Evolutionary conservation across 495 filamentous ascomycete species (phyloP).

Genomic region (Hyphodiscus hymeniophilus): DNA sequence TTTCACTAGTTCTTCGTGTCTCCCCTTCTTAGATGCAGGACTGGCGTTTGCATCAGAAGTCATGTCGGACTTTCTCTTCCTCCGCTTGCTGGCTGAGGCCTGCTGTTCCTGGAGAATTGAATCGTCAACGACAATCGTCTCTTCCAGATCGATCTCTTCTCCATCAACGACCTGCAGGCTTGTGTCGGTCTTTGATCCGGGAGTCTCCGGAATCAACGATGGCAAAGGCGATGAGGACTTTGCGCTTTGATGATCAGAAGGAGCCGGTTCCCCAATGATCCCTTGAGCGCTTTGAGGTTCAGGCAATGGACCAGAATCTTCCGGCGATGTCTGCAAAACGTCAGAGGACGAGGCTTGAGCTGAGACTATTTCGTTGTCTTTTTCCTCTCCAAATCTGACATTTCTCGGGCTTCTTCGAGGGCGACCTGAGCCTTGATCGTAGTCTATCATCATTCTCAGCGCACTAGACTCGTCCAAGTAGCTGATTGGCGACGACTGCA

Average conservation of each 20-base stretch:
- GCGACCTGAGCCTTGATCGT: constrained; percentile 23
- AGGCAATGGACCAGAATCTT: background rate
- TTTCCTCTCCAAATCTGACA: constrained; percentile 1
- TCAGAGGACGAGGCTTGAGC: background rate
- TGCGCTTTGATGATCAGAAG: background rate
- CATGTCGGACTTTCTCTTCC: constrained; percentile 1
- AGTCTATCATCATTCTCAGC: constrained; percentile 34
- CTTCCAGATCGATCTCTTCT: constrained; percentile 7
- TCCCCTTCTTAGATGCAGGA: constrained; percentile 24
- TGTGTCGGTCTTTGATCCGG: constrained; percentile 2
- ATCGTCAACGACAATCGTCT: constrained; percentile 19
- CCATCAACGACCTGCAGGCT: constrained; percentile 2
- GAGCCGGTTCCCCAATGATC: background rate
- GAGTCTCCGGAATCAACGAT: constrained; percentile 20
- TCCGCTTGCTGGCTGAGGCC: background rate
- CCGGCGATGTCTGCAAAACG: no score
- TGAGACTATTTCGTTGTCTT: constrained; percentile 3
- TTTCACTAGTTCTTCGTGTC: constrained; percentile 9
- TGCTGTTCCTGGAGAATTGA: constrained; percentile 7
- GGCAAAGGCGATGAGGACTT: constrained; percentile 10
- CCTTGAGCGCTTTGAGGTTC: background rate
- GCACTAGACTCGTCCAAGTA: constrained; percentile 39
- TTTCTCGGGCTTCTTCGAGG: background rate
- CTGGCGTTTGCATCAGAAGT: background rate
- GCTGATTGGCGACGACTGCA: constrained; percentile 31